Evolutionary conservation across 192 early-diverging fungal species (phyloP).

Genomic region (Diversispora epigaea): DNA sequence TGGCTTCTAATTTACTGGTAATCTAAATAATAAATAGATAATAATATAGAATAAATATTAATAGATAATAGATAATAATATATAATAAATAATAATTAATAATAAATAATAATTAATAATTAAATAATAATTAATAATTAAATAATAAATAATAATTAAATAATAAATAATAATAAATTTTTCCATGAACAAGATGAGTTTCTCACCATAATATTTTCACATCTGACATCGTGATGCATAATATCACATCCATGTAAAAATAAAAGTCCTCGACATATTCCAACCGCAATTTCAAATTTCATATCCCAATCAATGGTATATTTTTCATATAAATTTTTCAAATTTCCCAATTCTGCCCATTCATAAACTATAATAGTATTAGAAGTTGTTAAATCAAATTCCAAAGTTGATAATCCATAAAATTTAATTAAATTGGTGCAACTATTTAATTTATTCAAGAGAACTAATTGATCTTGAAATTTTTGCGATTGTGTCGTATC

Average conservation of each 20-base stretch:
- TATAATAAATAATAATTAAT: background rate
- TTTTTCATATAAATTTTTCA: conserved; percentile 22
- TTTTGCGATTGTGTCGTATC: conserved; percentile 10
- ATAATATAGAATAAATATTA: background rate
- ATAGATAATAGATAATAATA: background rate
- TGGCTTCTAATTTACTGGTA: conserved; percentile 12
- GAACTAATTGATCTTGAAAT: conserved; percentile 6
- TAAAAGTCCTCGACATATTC: conserved; percentile 21
- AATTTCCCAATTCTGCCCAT: conserved; percentile 18
- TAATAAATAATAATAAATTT: background rate
- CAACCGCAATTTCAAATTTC: conserved; percentile 22
- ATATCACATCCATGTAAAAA: conserved; percentile 20
- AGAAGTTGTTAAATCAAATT: background rate
- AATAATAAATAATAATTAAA: background rate
- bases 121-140: no score
- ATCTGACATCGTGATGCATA: conserved; percentile 20
- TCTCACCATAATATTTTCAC: conserved; percentile 23
- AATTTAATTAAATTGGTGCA: conserved; percentile 18
- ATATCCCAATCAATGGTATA: background rate
- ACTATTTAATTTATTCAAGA: conserved; percentile 14
- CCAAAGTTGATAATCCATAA: conserved; percentile 15
- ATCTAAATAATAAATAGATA: background rate
- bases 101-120: background rate
- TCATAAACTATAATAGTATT: conserved; percentile 17
- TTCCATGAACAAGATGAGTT: background rate